Evolutionary conservation across 75 land plant genomes (phyloP).

Genomic region (Sequoia sempervirens): DNA sequence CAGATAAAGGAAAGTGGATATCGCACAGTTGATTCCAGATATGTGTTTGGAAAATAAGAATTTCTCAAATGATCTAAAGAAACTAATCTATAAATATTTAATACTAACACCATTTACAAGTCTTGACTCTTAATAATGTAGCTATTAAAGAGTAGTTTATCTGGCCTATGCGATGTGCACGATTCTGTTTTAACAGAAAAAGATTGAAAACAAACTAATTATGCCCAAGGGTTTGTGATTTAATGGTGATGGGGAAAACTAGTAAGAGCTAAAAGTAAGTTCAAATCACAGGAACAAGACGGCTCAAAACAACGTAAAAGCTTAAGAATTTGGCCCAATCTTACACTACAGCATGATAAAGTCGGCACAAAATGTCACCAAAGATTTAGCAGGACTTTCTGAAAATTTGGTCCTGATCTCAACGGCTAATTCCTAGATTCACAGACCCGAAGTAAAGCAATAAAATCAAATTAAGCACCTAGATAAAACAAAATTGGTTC

Average conservation of each 20-base stretch:
- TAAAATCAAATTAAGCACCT: background rate
- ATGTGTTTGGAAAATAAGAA: too few species aligned
- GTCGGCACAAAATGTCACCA: background rate
- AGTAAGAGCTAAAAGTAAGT: too few species aligned
- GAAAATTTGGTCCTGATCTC: background rate
- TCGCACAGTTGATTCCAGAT: too few species aligned
- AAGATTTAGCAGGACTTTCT: background rate
- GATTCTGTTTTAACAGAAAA: background rate
- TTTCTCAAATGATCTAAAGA: too few species aligned
- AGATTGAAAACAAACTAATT: background rate
- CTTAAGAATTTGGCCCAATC: too few species aligned
- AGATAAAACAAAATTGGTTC: background rate
- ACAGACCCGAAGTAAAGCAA: background rate
- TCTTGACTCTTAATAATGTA: background rate
- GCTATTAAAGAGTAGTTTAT: background rate
- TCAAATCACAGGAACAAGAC: too few species aligned
- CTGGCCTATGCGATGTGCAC: background rate
- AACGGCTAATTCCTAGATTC: background rate
- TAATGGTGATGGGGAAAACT: background rate
- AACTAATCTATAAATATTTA: background rate
- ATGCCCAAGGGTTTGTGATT: background rate
- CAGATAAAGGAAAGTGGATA: too few species aligned
- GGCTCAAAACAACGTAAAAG: too few species aligned
- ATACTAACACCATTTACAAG: background rate
- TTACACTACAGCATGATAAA: background rate